Evolutionary conservation across 148 eudicot species (phyloP), one percentile per base, ranked within the genome.

Genomic region (Vaccinium corymbosum): DNA sequence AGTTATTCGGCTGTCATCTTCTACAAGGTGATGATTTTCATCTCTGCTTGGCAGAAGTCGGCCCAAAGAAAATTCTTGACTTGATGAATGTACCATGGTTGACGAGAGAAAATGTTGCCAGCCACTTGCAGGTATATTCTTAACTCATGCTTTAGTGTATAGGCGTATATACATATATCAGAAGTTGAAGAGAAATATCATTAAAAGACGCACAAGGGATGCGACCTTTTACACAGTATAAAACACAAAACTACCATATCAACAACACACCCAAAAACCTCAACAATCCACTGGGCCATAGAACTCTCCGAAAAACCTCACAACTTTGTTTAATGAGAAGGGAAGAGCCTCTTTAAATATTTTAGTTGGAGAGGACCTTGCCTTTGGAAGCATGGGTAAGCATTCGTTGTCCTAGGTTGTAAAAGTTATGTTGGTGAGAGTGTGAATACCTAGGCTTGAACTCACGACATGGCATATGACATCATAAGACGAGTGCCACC

Each of bases 21-120:
- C 74, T 83, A 52, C 81, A 85, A 76, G 86, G 71, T 56, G 73
- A 73, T 51, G 76, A 80, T 84, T 59, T 73, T 80, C 61, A 46
- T 76, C 49, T 84, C 78, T 85, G 42, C 84, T 73, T 85, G 87
- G 91, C 97, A 97, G 99, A 94, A 90, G 95, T 94, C 38, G 99
- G 99, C 61, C 99, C 98, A 1, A 97, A 97, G 89, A 94, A 93
- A 86, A 94, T 97, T 82, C 92, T 94, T 52, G 99, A 97, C 87
- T 72, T 94, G 87, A 97, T 94, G 99, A 92, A 90, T 46, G 94
- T 97, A 38, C 93, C 95, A 15, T 90, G 98, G 97, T 79, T 94
- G 75, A 93, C 99, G 11, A 88, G 99, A 88, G 99, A 97, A 86
- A 97, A 97, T 85, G 99, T 97, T 74, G 99, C 99, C 8, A 97